Conservation (phyloP, 148 eudicot species). For the Hydrangea macrophylla region DNA sequence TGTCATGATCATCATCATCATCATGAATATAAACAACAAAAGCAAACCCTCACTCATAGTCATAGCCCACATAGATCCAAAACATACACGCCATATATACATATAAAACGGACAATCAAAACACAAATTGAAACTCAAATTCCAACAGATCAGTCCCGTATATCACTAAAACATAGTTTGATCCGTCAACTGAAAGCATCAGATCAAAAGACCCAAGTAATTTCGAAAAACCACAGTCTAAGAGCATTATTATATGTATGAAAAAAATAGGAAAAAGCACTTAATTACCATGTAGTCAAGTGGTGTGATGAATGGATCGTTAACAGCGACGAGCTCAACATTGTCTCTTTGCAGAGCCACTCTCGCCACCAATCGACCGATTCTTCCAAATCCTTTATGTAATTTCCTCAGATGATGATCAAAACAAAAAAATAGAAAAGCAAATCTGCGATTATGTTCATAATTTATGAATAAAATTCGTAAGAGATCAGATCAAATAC, state of each 20-base stretch:
- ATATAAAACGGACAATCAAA: neutral
- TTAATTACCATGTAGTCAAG: conserved; percentile 65
- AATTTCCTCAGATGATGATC: neutral
- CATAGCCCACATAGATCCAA: neutral
- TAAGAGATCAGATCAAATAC: conserved; percentile 40
- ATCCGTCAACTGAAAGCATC: neutral
- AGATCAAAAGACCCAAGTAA: too few relatives aligned
- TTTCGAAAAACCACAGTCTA: neutral
- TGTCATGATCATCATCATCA: neutral
- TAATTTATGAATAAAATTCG: too few relatives aligned
- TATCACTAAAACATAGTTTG: neutral
- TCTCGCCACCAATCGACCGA: conserved; percentile 87
- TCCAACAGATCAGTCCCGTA: neutral
- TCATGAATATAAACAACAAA: neutral
- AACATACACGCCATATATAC: neutral
- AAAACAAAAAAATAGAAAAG: neutral
- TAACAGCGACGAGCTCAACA: conserved; percentile 82
- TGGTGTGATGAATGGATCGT: conserved; percentile 82
- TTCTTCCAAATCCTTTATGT: conserved; percentile 65
- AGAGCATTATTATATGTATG: neutral
- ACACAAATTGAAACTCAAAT: neutral
- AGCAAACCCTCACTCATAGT: neutral
- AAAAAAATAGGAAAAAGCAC: neutral
- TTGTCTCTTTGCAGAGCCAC: conserved; percentile 71
- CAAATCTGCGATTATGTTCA: neutral